Conservation (phyloP, 495 filamentous ascomycete species). For the Bathelium albidoporum region DNA sequence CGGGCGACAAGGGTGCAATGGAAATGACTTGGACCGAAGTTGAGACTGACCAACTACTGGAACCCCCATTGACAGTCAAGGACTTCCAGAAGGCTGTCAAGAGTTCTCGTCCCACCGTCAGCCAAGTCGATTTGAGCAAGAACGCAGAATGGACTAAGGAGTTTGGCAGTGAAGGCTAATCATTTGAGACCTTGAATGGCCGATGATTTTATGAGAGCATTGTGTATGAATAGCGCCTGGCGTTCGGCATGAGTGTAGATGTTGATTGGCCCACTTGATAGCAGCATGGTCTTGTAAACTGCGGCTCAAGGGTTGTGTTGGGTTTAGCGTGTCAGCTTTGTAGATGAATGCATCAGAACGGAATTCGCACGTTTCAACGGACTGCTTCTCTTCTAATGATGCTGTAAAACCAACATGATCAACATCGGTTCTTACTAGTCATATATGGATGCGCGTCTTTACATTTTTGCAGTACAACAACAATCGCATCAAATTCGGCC, state of each 20-base stretch:
- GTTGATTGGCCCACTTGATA: background rate
- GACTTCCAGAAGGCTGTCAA: conserved; percentile 93
- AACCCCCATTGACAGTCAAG: conserved; percentile 76
- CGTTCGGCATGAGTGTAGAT: background rate
- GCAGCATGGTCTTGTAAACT: background rate
- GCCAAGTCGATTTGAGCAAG: conserved; percentile 64
- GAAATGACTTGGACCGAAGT: conserved; percentile 94
- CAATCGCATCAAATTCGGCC: too few species aligned
- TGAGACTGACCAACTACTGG: conserved; percentile 68
- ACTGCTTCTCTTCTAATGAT: too few species aligned
- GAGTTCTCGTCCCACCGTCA: conserved; percentile 78
- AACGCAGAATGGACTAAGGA: conserved; percentile 93
- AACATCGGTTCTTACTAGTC: too few species aligned
- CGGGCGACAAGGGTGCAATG: conserved; percentile 69
- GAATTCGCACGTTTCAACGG: too few species aligned
- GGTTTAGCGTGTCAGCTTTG: background rate
- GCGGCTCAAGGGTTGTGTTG: background rate
- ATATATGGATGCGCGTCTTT: too few species aligned
- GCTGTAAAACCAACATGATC: too few species aligned
- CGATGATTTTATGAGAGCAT: background rate
- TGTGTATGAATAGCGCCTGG: background rate
- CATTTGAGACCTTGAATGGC: background rate
- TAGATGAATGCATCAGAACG: background rate
- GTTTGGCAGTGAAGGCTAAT: conserved; percentile 86
- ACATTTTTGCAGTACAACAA: too few species aligned